Evolutionary conservation across 139 green algal species (phyloP).

Genomic region (Parachlorella kessleri): DNA sequence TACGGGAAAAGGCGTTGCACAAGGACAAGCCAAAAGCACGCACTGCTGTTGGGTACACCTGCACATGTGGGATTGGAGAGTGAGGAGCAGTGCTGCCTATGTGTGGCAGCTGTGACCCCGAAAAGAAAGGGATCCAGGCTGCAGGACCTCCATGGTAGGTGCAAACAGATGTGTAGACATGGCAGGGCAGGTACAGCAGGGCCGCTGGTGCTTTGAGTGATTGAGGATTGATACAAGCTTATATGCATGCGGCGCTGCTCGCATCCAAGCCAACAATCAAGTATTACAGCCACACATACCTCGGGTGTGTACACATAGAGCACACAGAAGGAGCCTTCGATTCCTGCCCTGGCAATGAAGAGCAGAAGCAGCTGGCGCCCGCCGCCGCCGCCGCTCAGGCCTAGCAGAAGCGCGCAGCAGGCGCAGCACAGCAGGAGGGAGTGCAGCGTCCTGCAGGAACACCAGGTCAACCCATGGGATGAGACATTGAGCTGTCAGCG

Average conservation of each 20-base stretch:
- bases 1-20: constrained; percentile 56
- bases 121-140: too few relatives aligned
- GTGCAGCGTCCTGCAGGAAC: background rate
- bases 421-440: background rate
- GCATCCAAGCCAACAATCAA: too few relatives aligned
- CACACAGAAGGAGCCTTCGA: constrained; percentile 69
- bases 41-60: constrained; percentile 75
- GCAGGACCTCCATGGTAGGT: too few relatives aligned
- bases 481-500: too few relatives aligned
- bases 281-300: too few relatives aligned
- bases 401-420: background rate
- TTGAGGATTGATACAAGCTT: too few relatives aligned
- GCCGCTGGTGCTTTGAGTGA: background rate
- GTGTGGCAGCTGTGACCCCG: too few relatives aligned
- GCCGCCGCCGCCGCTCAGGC: background rate
- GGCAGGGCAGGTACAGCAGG: background rate
- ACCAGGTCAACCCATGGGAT: too few relatives aligned
- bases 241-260: too few relatives aligned
- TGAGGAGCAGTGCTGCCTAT: too few relatives aligned
- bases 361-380: constrained; percentile 45
- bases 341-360: constrained; percentile 57
- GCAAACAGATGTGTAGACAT: too few relatives aligned
- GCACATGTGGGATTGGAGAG: too few relatives aligned
- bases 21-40: constrained; percentile 71
- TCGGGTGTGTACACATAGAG: constrained; percentile 83